Evolutionary conservation across 495 filamentous ascomycete genomes (phyloP), one percentile per base, ranked within the genome.

Genomic region (Clohesyomyces aquaticus): DNA sequence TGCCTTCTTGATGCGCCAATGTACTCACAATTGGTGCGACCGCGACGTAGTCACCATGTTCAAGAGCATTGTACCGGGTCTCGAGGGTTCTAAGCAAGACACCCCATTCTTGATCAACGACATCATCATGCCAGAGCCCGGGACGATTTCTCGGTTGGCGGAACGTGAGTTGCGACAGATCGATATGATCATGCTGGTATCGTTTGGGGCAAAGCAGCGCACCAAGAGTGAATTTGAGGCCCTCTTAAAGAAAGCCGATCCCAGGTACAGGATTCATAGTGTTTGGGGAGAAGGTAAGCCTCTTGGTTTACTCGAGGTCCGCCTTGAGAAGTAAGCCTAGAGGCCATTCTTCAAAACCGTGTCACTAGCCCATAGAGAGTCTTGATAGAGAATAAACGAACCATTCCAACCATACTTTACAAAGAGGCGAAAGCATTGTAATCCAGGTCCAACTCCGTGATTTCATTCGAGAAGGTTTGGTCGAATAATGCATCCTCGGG

Each of bases 71-170:
- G 69, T 76, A 0, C 73, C 74, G 0, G 74, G 41, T 0, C 51
- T 77, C 0, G 73, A 76, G 52, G 18, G n/a, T 0, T 72, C 48
- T 12, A 54, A 16, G 1, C 67, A 68, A 0, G 65, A 42, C 0
- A 75, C 74, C 1, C 74, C 73, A 1, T 29, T 77, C 0, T 64
- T 77, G 0, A 73, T 77, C 25, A 77, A 77, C 56, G 75, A 77
- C 10, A 67, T 65, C 1, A 53, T 77, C 0, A 2, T 74, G 23
- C 74, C 74, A 0, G 63, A 71, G 47, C 61, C 0, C 23, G 66
- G n/a, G 21, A 42, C 29, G 0, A 2, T 3, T 21, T 2, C 42
- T 14, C 4, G 45, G 4, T 19, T 2, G n/a, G 18, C 49, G 4
- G 61, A 65, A 42, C 42, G 26, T 2, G 8, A 1, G 22, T 1